Conservation (phyloP, 371 early-diverging fungal species). For the Chytridiales sp. region DNA sequence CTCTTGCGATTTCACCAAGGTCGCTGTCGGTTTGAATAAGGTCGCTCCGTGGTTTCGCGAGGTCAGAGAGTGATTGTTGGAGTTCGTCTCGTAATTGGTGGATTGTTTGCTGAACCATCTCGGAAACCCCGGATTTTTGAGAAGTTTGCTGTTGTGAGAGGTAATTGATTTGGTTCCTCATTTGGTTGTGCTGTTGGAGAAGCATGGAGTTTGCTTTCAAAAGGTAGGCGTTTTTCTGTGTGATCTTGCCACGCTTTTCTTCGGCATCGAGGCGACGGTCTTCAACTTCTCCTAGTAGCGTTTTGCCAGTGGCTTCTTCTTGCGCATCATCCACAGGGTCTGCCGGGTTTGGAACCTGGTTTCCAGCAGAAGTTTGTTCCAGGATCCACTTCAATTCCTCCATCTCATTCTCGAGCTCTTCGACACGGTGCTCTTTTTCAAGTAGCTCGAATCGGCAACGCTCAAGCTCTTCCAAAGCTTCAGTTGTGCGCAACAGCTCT, state of each 20-base stretch:
- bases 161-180: too few species aligned
- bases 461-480: too few species aligned
- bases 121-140: too few species aligned
- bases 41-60: too few species aligned
- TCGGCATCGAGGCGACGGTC: slow-evolving; percentile 16
- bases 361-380: slow-evolving; percentile 13
- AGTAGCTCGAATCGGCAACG: neutral
- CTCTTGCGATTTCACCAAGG: neutral
- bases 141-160: too few species aligned
- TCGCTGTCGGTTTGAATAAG: too few species aligned
- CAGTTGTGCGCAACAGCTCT: too few species aligned
- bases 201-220: neutral
- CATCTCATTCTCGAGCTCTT: slow-evolving; percentile 17
- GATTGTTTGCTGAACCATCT: too few species aligned
- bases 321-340: too few species aligned
- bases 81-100: too few species aligned
- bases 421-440: slow-evolving; percentile 8
- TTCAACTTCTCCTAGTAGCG: slow-evolving; percentile 24
- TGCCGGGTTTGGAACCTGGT: too few species aligned
- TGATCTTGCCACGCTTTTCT: neutral
- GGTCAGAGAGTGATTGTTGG: too few species aligned
- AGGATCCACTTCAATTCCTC: slow-evolving; percentile 15
- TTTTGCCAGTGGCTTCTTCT: slow-evolving; percentile 20
- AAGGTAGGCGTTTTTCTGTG: neutral
- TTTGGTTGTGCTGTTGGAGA: neutral